These are phyloP conservation scores for Euphorbia schlechtendalii DNA, from an alignment of 441 rosid species.

Conservation along the genomic window DNA sequence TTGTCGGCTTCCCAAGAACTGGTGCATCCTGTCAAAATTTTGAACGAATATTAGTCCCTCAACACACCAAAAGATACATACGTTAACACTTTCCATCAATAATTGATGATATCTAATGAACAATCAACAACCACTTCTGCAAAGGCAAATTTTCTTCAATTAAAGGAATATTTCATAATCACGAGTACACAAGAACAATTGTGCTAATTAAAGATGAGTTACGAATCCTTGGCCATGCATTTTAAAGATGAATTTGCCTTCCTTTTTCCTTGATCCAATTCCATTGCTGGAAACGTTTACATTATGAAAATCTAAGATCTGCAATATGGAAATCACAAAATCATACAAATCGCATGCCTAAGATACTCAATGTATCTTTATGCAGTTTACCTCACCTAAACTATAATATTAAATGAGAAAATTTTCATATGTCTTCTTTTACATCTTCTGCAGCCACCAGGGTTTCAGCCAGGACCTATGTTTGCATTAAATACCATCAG, in stretches of 20 bases:
- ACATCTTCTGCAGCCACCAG: not conserved
- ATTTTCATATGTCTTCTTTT: not conserved
- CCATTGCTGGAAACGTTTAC: no score
- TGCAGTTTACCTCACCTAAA: not conserved
- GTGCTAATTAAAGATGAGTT: no score
- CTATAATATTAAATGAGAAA: not conserved
- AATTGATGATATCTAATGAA: not conserved
- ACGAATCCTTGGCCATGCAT: no score
- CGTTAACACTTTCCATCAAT: not conserved
- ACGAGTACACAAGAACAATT: not conserved
- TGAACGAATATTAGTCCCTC: not conserved
- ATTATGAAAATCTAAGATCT: no score
- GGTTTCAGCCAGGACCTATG: not conserved
- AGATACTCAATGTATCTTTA: not conserved
- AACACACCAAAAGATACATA: not conserved
- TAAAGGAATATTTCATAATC: not conserved
- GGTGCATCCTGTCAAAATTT: slow-evolving; percentile 73
- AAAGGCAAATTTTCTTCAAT: not conserved
- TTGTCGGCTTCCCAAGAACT: slow-evolving; percentile 76
- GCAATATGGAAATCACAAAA: no score
- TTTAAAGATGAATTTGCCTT: no score
- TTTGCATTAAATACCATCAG: no score
- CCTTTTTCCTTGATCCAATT: no score
- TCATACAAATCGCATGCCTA: not conserved
- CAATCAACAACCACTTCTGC: not conserved